phyloP scores from a whole-genome alignment of 768 basidiomycete genomes.

The Auriscalpium vulgare region DNA sequence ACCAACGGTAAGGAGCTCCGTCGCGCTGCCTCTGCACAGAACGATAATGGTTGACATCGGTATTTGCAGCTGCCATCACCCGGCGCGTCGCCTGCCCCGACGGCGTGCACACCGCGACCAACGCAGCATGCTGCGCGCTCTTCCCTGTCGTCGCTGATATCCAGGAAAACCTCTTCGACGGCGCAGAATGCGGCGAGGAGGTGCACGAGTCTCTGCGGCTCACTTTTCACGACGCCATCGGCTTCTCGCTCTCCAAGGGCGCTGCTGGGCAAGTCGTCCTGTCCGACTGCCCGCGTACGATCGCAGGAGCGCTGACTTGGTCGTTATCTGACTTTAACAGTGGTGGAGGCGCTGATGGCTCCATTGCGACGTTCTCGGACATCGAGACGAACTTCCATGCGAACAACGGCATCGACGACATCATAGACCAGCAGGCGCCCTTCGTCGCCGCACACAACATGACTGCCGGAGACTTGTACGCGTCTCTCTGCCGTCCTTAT shows the following conservation, averaged over 20 bases:
- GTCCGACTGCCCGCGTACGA: not conserved
- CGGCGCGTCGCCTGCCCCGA: conserved; percentile 23
- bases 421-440: conserved; percentile 28
- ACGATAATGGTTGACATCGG: not conserved
- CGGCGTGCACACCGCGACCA: conserved; percentile 18
- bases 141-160: conserved; percentile 26
- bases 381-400: conserved; percentile 36
- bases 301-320: not conserved
- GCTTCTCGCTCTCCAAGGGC: conserved; percentile 7
- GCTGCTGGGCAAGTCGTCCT: conserved; percentile 8
- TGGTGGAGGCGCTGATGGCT: conserved; percentile 35
- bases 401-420: conserved; percentile 35
- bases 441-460: conserved; percentile 30
- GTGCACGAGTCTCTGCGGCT: conserved; percentile 22
- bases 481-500: too few relatives aligned
- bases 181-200: conserved; percentile 23
- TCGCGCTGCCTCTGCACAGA: not conserved
- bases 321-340: not conserved
- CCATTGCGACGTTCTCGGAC: conserved; percentile 36
- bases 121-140: conserved; percentile 25
- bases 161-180: conserved; percentile 21
- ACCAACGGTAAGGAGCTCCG: conserved; percentile 10
- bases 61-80: conserved; percentile 13
- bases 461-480: conserved; percentile 39
- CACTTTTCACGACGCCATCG: conserved; percentile 22